Percentiles rank a stretch among this genome's conserved stretches.
phyloP scores from a whole-genome alignment of 345 rosid species.

The Populus simonii region DNA sequence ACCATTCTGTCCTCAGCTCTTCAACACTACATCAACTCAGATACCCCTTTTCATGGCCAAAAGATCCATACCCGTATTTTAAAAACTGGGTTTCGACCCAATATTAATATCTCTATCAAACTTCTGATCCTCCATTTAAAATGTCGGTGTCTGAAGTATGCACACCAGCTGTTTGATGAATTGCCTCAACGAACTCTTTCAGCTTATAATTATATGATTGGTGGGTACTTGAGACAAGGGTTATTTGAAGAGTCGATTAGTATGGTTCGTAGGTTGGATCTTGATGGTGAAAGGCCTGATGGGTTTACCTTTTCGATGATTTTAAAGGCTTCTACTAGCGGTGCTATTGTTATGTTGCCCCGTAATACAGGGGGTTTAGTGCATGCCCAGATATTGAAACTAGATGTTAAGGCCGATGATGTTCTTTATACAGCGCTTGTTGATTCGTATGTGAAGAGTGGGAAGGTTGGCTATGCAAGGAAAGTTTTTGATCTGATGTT shows the following conservation, averaged over 20 bases:
- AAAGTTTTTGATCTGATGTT: conserved; percentile 66
- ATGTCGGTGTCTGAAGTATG: conserved; percentile 50
- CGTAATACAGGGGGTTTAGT: conserved; percentile 44
- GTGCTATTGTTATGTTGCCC: conserved; percentile 21
- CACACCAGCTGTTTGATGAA: conserved; percentile 73
- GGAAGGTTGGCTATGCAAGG: conserved; percentile 58
- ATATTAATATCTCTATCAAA: conserved; percentile 58
- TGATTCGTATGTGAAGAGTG: conserved; percentile 72
- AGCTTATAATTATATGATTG: conserved; percentile 72
- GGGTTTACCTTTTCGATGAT: conserved; percentile 79
- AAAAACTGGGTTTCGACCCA: conserved; percentile 62
- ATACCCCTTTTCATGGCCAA: conserved; percentile 51
- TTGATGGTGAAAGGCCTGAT: conserved; percentile 61
- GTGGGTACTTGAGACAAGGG: conserved; percentile 63
- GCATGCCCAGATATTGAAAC: conserved; percentile 60
- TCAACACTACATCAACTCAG: conserved; percentile 65
- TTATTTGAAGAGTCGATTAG: conserved; percentile 32
- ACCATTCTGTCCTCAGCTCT: conserved; percentile 43
- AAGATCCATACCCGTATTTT: conserved; percentile 61
- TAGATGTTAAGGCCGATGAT: conserved; percentile 56
- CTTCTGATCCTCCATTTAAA: conserved; percentile 57
- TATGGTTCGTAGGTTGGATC: conserved; percentile 45
- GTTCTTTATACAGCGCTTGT: conserved; percentile 72
- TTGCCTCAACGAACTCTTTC: conserved; percentile 62
- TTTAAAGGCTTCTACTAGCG: conserved; percentile 64